Percentiles rank a stretch among this genome's conserved stretches.
phyloP scores from a whole-genome alignment of 2,329 filamentous ascomycete genomes.

The Trichoderma sp. region DNA sequence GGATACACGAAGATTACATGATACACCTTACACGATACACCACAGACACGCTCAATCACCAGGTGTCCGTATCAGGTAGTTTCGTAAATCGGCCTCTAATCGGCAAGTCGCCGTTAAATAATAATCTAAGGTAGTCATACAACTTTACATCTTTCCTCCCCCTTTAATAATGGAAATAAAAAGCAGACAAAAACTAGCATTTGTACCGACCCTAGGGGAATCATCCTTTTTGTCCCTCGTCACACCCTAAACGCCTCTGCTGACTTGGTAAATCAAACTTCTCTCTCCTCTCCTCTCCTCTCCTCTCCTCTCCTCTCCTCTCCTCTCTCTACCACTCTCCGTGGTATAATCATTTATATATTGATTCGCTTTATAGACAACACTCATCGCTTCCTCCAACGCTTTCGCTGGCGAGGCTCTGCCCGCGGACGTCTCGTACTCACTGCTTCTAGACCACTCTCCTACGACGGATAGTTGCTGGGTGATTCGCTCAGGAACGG shows the following conservation, averaged over 20 bases:
- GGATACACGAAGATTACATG: background rate
- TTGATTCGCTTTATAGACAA: background rate
- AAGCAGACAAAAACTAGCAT: conserved; percentile 4
- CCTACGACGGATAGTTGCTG: conserved; percentile 9
- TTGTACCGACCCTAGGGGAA: conserved; percentile 27
- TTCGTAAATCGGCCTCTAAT: background rate
- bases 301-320: background rate
- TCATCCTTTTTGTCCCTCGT: conserved; percentile 26
- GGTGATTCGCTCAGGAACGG: conserved; percentile 20
- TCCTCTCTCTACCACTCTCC: background rate
- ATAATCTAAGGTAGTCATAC: background rate
- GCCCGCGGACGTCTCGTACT: background rate
- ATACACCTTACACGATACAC: background rate
- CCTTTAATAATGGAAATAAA: background rate
- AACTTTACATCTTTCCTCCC: background rate
- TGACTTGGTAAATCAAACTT: conserved; percentile 12
- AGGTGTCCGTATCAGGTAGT: background rate
- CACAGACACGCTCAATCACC: background rate
- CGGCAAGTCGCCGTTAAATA: background rate
- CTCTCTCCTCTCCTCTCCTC: background rate
- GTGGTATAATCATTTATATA: background rate
- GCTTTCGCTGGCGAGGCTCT: background rate
- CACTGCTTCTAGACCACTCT: background rate
- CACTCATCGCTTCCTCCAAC: background rate
- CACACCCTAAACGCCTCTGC: conserved; percentile 25